These are phyloP conservation scores for Suhomyces bokatorum DNA, from an alignment of 1,139 yeast species.

Conservation along the genomic window DNA sequence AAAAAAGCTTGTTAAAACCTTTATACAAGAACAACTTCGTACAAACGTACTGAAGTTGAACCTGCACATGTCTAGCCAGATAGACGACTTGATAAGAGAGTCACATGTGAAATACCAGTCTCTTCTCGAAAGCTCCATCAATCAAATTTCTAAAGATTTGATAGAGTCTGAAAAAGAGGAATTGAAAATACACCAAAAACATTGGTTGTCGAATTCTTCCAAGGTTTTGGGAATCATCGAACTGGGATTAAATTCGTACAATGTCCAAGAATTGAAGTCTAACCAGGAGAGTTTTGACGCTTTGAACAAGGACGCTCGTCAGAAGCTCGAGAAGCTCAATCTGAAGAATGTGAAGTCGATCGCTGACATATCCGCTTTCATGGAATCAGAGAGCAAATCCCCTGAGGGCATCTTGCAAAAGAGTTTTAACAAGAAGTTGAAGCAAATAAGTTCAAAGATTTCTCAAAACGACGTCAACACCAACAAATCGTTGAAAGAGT, in stretches of 20 bases:
- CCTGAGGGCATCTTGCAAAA: slow-evolving; percentile 1
- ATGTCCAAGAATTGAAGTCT: slow-evolving; percentile 4
- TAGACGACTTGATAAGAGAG: slow-evolving; percentile 1
- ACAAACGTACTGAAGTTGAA: slow-evolving; percentile 2
- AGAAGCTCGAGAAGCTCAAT: slow-evolving; percentile 6
- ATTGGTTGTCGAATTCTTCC: slow-evolving; percentile 11
- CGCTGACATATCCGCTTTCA: background rate
- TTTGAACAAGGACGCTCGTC: slow-evolving; percentile 6
- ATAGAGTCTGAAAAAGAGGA: slow-evolving; percentile 11
- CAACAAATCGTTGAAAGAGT: slow-evolving; percentile 9
- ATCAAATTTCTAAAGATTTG: slow-evolving; percentile 10
- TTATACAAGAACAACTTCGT: slow-evolving; percentile 9
- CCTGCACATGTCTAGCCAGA: slow-evolving; percentile 1
- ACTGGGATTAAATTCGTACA: slow-evolving; percentile 4
- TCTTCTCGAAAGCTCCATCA: slow-evolving; percentile 11
- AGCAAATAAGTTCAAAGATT: slow-evolving; percentile 11
- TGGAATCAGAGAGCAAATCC: slow-evolving; percentile 4
- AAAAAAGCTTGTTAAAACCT: background rate
- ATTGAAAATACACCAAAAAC: slow-evolving; percentile 7
- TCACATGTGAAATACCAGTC: slow-evolving; percentile 7
- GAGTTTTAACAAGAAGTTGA: slow-evolving; percentile 5
- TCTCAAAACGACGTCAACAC: slow-evolving; percentile 13
- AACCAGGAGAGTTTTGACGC: slow-evolving; percentile 4
- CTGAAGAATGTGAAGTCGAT: slow-evolving; percentile 1
- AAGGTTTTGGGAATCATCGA: slow-evolving; percentile 8